Percentiles rank a stretch among this genome's conserved stretches.
phyloP scores from a whole-genome alignment of 2,329 filamentous ascomycete genomes.

The Fusarium kyushuense region DNA sequence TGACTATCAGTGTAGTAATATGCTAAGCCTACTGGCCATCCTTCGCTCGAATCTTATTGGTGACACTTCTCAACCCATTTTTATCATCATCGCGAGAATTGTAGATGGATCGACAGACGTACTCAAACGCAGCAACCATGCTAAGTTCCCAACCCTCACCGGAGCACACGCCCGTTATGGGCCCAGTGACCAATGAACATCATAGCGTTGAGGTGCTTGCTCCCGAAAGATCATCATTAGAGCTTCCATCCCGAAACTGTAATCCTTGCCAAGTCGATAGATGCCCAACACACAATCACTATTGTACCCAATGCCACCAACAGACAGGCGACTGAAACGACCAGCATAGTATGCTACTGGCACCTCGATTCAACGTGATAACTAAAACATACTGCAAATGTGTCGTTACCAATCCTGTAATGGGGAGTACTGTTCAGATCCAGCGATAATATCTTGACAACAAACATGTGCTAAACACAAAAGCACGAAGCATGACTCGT shows the following conservation, averaged over 20 bases:
- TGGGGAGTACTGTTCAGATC: slow-evolving; percentile 23
- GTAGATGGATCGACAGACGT: background rate
- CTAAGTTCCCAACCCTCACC: slow-evolving; percentile 4
- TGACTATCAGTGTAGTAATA: background rate
- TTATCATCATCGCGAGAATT: slow-evolving; percentile 5
- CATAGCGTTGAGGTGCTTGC: slow-evolving; percentile 16
- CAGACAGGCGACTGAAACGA: slow-evolving; percentile 13
- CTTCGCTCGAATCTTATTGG: slow-evolving; percentile 16
- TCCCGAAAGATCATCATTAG: slow-evolving; percentile 26
- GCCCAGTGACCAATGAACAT: slow-evolving; percentile 10
- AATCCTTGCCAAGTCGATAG: slow-evolving; percentile 30
- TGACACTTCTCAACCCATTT: slow-evolving; percentile 3
- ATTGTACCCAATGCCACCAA: slow-evolving; percentile 40
- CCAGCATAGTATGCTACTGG: slow-evolving; percentile 6
- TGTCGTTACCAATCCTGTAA: slow-evolving; percentile 29
- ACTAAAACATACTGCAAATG: slow-evolving; percentile 25
- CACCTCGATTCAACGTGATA: slow-evolving; percentile 27
- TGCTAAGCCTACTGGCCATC: background rate
- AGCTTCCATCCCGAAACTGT: slow-evolving; percentile 18
- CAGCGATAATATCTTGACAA: slow-evolving; percentile 31
- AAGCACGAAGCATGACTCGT: slow-evolving; percentile 32
- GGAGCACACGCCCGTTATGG: slow-evolving; percentile 8
- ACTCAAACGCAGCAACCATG: background rate
- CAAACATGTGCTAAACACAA: slow-evolving; percentile 33
- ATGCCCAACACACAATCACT: slow-evolving; percentile 43